A percentile compares a stretch with the other conserved stretches of the same genome.
phyloP scores from a whole-genome alignment of 2,329 filamentous ascomycete species.

The Colletotrichum sp. region DNA sequence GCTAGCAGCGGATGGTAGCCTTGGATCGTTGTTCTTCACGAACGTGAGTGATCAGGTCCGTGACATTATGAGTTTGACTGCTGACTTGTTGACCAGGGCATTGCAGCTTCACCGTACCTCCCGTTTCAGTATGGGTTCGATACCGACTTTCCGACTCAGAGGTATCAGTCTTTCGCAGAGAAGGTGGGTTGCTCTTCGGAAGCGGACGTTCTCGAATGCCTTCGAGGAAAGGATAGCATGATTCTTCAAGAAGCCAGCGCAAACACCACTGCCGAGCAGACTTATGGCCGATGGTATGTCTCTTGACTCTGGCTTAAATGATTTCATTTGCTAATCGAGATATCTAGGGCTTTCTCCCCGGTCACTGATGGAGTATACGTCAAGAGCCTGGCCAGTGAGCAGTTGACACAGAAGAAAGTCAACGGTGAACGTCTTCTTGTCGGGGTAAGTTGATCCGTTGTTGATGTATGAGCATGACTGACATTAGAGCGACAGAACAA shows the following conservation, averaged over 20 bases:
- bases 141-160: neutral
- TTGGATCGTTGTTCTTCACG: slow-evolving; percentile 45
- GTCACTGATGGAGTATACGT: slow-evolving; percentile 37
- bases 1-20: slow-evolving; percentile 47
- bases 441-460: neutral
- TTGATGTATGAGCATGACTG: neutral
- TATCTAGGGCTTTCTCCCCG: slow-evolving; percentile 30
- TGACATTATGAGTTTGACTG: fast-evolving
- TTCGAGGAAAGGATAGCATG: slow-evolving; percentile 29
- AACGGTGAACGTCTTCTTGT: slow-evolving; percentile 26
- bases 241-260: slow-evolving; percentile 28
- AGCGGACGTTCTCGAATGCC: slow-evolving; percentile 27
- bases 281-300: slow-evolving; percentile 24
- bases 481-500: slow-evolving; percentile 35
- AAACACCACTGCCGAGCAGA: slow-evolving; percentile 21
- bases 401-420: slow-evolving; percentile 30
- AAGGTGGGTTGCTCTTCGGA: slow-evolving; percentile 40
- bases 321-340: neutral
- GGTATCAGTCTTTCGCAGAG: slow-evolving; percentile 20
- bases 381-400: slow-evolving; percentile 28
- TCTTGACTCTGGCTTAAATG: neutral
- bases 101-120: slow-evolving; percentile 10
- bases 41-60: neutral
- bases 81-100: neutral
- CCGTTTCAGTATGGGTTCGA: slow-evolving; percentile 3